A percentile compares a stretch with the other conserved stretches of the same genome.
phyloP scores from a whole-genome alignment of 1,284 basidiomycete species.

The Moesziomyces parantarcticus region DNA sequence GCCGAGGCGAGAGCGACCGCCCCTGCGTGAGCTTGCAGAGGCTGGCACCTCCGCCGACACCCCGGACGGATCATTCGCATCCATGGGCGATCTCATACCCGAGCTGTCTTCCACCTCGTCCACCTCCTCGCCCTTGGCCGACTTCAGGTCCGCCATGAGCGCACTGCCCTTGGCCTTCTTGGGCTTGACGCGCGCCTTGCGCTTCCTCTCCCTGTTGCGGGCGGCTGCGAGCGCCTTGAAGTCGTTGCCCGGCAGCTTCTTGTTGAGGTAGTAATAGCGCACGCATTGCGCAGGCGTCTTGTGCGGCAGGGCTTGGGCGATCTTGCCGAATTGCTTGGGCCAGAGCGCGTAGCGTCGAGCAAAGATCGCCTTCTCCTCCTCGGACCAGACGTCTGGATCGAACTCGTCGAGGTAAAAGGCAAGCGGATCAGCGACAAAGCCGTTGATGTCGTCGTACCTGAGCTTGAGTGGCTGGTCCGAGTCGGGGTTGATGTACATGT shows the following conservation, averaged over 20 bases:
- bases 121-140: slow-evolving; percentile 63
- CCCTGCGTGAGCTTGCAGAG: slow-evolving; percentile 19
- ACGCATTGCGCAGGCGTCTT: slow-evolving; percentile 92
- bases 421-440: slow-evolving; percentile 80
- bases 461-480: slow-evolving; percentile 71
- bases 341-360: slow-evolving; percentile 82
- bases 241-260: slow-evolving; percentile 73
- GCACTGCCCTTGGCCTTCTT: slow-evolving; percentile 68
- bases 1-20: slow-evolving; percentile 21
- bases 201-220: slow-evolving; percentile 64
- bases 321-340: slow-evolving; percentile 92
- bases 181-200: slow-evolving; percentile 61
- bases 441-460: slow-evolving; percentile 83
- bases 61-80: slow-evolving; percentile 22
- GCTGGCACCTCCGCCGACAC: slow-evolving; percentile 5
- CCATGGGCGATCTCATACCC: slow-evolving; percentile 32
- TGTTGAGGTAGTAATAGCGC: slow-evolving; percentile 92
- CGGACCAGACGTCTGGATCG: slow-evolving; percentile 76
- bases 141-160: slow-evolving; percentile 66
- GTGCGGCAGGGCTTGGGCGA: slow-evolving; percentile 82
- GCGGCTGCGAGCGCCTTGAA: slow-evolving; percentile 63
- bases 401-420: slow-evolving; percentile 72
- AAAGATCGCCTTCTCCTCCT: slow-evolving; percentile 84
- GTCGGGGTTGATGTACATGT: slow-evolving; percentile 82
- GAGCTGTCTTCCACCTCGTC: slow-evolving; percentile 58